phyloP scores from a whole-genome alignment of 495 filamentous ascomycete species.

The Physcia stellaris region DNA sequence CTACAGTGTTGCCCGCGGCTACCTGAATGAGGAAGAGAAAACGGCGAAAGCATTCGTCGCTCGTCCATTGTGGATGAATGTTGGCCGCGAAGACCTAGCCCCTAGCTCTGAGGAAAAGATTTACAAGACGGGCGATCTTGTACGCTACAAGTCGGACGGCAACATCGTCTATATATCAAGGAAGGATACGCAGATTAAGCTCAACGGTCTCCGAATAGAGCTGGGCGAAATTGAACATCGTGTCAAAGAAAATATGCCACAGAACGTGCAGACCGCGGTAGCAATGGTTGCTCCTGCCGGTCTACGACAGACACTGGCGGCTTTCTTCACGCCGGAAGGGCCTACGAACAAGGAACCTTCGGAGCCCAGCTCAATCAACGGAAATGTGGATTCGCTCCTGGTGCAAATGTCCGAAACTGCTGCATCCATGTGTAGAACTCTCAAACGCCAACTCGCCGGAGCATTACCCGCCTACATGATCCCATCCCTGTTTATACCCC shows the following conservation, averaged over 20 bases:
- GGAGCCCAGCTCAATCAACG: too few relatives aligned
- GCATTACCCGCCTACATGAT: constrained; percentile 19
- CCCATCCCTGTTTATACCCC: constrained; percentile 14
- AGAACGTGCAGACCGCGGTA: constrained; percentile 27
- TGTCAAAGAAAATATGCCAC: constrained; percentile 12
- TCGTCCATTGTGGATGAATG: constrained; percentile 28
- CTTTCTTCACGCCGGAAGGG: constrained; percentile 17
- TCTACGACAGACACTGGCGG: constrained; percentile 26
- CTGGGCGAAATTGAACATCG: constrained; percentile 28
- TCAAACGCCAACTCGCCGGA: constrained; percentile 9
- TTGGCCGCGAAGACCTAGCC: constrained; percentile 9
- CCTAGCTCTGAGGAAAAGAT: constrained; percentile 12
- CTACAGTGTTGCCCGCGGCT: constrained; percentile 32
- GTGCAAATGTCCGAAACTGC: constrained; percentile 4
- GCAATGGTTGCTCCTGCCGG: constrained; percentile 31
- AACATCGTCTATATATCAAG: constrained; percentile 37
- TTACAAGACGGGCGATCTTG: constrained; percentile 48
- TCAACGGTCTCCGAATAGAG: constrained; percentile 27
- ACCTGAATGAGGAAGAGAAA: constrained; percentile 32
- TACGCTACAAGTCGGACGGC: constrained; percentile 34
- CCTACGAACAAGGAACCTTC: background rate
- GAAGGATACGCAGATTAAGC: constrained; percentile 42
- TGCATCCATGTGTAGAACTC: constrained; percentile 4
- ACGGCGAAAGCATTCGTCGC: constrained; percentile 32
- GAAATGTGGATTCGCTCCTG: constrained; percentile 1